Percentiles rank a stretch among this genome's conserved stretches.
phyloP scores from a whole-genome alignment of 208 protist genomes.

The Porcisia deanei region DNA sequence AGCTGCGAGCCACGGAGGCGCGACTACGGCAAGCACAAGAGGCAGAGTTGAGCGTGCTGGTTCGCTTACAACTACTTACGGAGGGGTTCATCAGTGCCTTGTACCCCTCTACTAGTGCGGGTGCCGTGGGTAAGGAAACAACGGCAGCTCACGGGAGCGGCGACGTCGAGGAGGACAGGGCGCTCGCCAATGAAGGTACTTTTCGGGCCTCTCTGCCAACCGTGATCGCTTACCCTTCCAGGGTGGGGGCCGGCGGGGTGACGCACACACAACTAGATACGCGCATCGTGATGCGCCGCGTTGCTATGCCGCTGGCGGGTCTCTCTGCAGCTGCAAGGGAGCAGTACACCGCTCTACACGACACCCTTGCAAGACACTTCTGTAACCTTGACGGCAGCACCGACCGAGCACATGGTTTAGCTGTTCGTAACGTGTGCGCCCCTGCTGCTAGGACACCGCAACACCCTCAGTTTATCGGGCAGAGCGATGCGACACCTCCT shows the following conservation, averaged over 20 bases:
- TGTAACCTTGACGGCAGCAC: not conserved
- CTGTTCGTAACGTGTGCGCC: not conserved
- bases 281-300: not conserved
- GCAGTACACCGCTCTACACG: conserved; percentile 2
- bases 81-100: not conserved
- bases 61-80: not conserved
- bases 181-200: not conserved
- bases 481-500: not conserved
- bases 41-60: conserved; percentile 2
- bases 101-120: not conserved
- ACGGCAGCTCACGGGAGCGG: not conserved
- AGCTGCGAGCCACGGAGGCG: conserved; percentile 3
- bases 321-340: conserved; percentile 1
- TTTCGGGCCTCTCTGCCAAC: not conserved
- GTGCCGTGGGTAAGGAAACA: not conserved
- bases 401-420: no score
- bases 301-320: not conserved
- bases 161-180: not conserved
- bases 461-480: no score
- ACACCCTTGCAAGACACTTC: not conserved
- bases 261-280: not conserved
- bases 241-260: not conserved
- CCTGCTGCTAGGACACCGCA: not conserved
- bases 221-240: not conserved
- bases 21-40: conserved; percentile 6